A percentile compares a stretch with the other conserved stretches of the same genome.
Conservation (phyloP, 345 rosid genomes). For the Pseudoturritis turrita region DNA sequence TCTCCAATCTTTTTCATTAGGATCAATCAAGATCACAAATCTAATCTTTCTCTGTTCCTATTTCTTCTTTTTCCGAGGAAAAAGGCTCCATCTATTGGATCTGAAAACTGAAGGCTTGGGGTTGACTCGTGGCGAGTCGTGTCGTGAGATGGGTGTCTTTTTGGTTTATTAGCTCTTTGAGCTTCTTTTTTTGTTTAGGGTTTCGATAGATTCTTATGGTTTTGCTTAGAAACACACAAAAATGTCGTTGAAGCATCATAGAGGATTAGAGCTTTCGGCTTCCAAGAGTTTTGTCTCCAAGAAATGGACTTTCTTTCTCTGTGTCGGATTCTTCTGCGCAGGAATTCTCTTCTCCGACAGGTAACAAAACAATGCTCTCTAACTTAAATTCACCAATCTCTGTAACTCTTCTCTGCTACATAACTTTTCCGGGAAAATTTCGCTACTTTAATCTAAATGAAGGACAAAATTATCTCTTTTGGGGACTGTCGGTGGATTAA, state of each 20-base stretch:
- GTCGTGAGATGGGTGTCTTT: slow-evolving; percentile 17
- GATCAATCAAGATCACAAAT: slow-evolving; percentile 10
- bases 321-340: slow-evolving; percentile 86
- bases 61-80: slow-evolving; percentile 1
- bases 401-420: slow-evolving; percentile 7
- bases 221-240: neutral
- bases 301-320: slow-evolving; percentile 81
- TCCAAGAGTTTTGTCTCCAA: slow-evolving; percentile 50
- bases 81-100: slow-evolving; percentile 21
- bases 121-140: neutral
- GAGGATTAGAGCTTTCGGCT: slow-evolving; percentile 32
- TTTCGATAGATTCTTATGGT: neutral
- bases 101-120: slow-evolving; percentile 14
- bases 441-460: too few relatives aligned
- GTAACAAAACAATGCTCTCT: slow-evolving; percentile 35
- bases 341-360: slow-evolving; percentile 92
- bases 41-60: neutral
- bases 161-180: neutral
- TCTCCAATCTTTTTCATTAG: slow-evolving; percentile 11
- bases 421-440: neutral
- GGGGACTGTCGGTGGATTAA: slow-evolving; percentile 17
- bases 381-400: neutral
- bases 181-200: neutral
- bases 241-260: slow-evolving; percentile 33
- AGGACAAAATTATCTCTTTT: neutral